Percentiles rank a stretch among this genome's conserved stretches.
These are phyloP conservation scores for Xylaria polymorpha DNA, from an alignment of 2,329 filamentous ascomycete species.

Conservation along the genomic window DNA sequence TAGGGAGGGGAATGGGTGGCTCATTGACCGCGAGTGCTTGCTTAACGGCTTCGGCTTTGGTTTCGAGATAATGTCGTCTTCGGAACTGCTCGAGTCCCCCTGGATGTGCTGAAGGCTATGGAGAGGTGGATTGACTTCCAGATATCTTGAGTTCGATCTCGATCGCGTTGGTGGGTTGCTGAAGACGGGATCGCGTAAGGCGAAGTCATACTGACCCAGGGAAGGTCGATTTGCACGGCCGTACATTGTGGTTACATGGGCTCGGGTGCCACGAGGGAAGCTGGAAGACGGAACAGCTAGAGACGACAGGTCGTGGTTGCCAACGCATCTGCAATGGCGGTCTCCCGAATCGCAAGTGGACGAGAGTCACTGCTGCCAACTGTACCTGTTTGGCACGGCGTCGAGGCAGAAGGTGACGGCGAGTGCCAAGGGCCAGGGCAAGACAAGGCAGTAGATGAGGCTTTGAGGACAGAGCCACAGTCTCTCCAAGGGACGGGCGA, in stretches of 20 bases:
- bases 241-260: slow-evolving; percentile 42
- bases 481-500: not conserved
- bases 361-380: slow-evolving; percentile 7
- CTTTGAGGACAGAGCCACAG: slow-evolving; percentile 15
- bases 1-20: slow-evolving; percentile 81
- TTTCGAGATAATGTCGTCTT: slow-evolving; percentile 46
- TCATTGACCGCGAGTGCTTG: slow-evolving; percentile 74
- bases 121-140: slow-evolving; percentile 41
- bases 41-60: slow-evolving; percentile 44
- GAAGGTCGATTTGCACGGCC: slow-evolving; percentile 45
- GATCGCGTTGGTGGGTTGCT: slow-evolving; percentile 41
- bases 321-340: slow-evolving; percentile 33
- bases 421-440: not conserved
- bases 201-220: slow-evolving; percentile 46
- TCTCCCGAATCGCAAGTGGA: slow-evolving; percentile 3
- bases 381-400: slow-evolving; percentile 9
- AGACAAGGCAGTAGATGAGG: slow-evolving; percentile 8
- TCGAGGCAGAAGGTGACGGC: not conserved
- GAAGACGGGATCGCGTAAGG: slow-evolving; percentile 40
- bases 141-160: slow-evolving; percentile 45
- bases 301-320: slow-evolving; percentile 25
- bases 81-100: slow-evolving; percentile 59
- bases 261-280: slow-evolving; percentile 25
- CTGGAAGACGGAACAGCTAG: slow-evolving; percentile 36
- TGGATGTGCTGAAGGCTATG: slow-evolving; percentile 42